Percentiles rank a stretch among this genome's conserved stretches.
phyloP scores from a whole-genome alignment of 2,329 filamentous ascomycete genomes.

The Chrysoporthe puriensis region DNA sequence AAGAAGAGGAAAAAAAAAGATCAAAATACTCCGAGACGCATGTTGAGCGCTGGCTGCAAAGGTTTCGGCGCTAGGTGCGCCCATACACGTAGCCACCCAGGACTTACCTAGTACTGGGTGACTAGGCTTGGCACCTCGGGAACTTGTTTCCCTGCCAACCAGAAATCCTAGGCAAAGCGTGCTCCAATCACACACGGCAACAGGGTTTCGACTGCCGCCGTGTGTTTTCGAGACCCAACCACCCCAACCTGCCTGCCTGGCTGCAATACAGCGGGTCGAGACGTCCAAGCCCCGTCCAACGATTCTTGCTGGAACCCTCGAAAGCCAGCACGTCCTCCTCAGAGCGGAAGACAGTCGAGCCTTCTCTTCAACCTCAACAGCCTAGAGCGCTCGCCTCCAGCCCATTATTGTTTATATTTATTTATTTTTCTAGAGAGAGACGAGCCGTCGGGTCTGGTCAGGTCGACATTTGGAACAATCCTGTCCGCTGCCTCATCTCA shows the following conservation, averaged over 20 bases:
- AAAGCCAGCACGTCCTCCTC: neutral
- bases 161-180: neutral
- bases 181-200: neutral
- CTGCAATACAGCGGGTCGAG: neutral
- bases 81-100: neutral
- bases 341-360: neutral
- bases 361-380: neutral
- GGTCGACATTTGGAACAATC: slow-evolving; percentile 1
- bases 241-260: neutral
- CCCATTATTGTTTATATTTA: neutral
- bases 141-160: slow-evolving; percentile 9
- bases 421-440: neutral
- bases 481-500: neutral
- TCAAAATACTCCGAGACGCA: no score
- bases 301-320: neutral
- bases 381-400: neutral
- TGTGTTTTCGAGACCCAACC: slow-evolving; percentile 3
- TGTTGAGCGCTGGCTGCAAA: no score
- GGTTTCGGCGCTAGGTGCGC: neutral
- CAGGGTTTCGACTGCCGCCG: slow-evolving; percentile 1
- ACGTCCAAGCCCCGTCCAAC: neutral
- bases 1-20: neutral
- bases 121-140: neutral
- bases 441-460: neutral
- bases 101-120: neutral